These are phyloP conservation scores for Bromus sterilis DNA, from an alignment of 176 grass and related monocot species.

Conservation along the genomic window DNA sequence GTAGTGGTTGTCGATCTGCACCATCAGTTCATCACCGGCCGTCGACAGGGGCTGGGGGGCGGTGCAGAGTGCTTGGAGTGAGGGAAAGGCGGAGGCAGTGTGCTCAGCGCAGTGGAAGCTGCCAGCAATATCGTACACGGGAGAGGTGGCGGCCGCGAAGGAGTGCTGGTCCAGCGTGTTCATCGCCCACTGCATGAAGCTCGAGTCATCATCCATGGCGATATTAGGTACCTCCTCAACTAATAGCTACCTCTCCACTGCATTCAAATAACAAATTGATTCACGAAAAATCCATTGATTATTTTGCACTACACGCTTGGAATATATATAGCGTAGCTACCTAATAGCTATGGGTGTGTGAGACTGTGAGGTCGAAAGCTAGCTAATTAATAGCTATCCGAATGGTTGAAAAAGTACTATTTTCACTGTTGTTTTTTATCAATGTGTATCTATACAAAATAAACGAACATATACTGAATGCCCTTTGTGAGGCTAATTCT, in stretches of 20 bases:
- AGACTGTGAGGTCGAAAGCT: too few species aligned
- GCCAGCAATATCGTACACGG: not conserved
- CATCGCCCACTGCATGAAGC: conserved; percentile 42
- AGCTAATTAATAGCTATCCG: too few species aligned
- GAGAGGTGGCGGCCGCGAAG: not conserved
- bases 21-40: not conserved
- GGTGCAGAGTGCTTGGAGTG: conserved; percentile 7
- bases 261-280: not conserved
- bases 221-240: not conserved
- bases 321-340: not conserved
- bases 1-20: conserved; percentile 22
- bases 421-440: too few species aligned
- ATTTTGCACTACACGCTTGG: not conserved
- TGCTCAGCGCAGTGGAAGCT: not conserved
- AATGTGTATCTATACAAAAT: too few species aligned
- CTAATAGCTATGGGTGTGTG: too few species aligned
- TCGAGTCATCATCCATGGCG: conserved; percentile 1
- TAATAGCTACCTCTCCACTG: not conserved
- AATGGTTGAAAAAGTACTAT: too few species aligned
- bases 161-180: conserved; percentile 22
- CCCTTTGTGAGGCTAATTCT: too few species aligned
- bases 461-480: too few species aligned
- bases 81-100: not conserved
- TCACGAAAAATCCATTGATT: not conserved
- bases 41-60: not conserved